Evolutionary conservation across 176 grass and related monocot species (phyloP).

Genomic region (Aegilops longissima): DNA sequence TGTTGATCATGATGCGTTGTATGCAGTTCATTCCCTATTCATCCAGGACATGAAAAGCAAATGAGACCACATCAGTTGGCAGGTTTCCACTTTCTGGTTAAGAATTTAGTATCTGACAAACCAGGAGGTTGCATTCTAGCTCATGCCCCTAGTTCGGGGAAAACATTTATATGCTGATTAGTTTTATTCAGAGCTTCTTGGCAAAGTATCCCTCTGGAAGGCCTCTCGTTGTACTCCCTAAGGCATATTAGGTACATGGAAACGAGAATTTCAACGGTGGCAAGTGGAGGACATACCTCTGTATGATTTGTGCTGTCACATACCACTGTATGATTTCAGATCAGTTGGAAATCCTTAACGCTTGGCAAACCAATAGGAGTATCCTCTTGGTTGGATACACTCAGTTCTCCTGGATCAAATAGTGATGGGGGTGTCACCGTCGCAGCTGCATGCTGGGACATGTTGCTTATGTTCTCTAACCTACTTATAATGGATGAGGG

Average conservation of each 20-base stretch:
- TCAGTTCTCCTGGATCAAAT: constrained; percentile 64
- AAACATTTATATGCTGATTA: constrained; percentile 90
- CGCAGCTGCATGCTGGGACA: constrained; percentile 71
- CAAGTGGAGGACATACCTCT: constrained; percentile 79
- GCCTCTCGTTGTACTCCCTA: constrained; percentile 71
- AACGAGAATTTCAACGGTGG: constrained; percentile 62
- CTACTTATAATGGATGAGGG: constrained; percentile 95
- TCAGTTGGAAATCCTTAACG: constrained; percentile 65
- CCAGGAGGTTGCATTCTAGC: constrained; percentile 87
- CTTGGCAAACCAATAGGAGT: constrained; percentile 73
- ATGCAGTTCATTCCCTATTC: constrained; percentile 23
- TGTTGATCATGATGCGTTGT: too few species aligned
- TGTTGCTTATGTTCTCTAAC: constrained; percentile 73
- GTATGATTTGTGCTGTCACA: constrained; percentile 70
- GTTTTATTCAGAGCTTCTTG: constrained; percentile 91
- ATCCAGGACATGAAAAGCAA: constrained; percentile 64
- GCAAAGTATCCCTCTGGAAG: constrained; percentile 68
- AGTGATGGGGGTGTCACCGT: constrained; percentile 32
- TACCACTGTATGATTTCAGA: constrained; percentile 78
- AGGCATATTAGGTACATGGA: constrained; percentile 76
- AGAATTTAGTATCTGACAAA: constrained; percentile 72
- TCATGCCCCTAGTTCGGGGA: constrained; percentile 81
- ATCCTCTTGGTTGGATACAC: constrained; percentile 86
- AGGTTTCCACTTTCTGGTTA: constrained; percentile 87
- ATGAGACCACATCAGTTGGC: constrained; percentile 61